Evolutionary conservation across 2,329 filamentous ascomycete genomes (phyloP).

Genomic region (Sclerotinia glacialis): DNA sequence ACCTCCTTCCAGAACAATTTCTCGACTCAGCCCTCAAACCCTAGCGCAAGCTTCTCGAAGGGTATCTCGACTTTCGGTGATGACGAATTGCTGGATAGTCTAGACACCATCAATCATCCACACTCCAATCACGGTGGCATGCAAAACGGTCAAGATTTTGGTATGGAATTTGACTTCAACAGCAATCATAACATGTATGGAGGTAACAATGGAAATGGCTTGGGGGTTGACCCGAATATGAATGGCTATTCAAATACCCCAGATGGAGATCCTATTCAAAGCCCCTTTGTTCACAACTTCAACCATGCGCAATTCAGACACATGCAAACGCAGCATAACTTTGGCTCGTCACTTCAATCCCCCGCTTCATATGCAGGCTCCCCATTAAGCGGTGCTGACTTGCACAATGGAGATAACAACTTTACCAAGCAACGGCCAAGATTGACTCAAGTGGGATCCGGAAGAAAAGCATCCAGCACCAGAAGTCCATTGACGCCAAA

Average conservation of each 20-base stretch:
- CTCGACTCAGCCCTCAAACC: conserved; percentile 50
- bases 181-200: conserved; percentile 54
- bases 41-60: conserved; percentile 70
- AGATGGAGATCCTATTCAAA: conserved; percentile 87
- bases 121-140: conserved; percentile 47
- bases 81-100: conserved; percentile 79
- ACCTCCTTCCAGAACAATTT: conserved; percentile 62
- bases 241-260: conserved; percentile 88
- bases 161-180: conserved; percentile 56
- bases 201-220: conserved; percentile 53
- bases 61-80: conserved; percentile 79
- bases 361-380: conserved; percentile 52
- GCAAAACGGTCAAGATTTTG: conserved; percentile 55
- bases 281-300: conserved; percentile 79
- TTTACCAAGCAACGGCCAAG: conserved; percentile 58
- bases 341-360: conserved; percentile 54
- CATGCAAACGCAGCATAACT: conserved; percentile 57
- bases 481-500: conserved; percentile 84
- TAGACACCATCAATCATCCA: conserved; percentile 48
- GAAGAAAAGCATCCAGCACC: conserved; percentile 66
- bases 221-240: conserved; percentile 64
- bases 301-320: conserved; percentile 73
- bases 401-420: conserved; percentile 49
- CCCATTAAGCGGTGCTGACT: conserved; percentile 49
- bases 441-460: conserved; percentile 62